phyloP scores from a whole-genome alignment of 2,329 filamentous ascomycete species.

The Onygenales sp. region DNA sequence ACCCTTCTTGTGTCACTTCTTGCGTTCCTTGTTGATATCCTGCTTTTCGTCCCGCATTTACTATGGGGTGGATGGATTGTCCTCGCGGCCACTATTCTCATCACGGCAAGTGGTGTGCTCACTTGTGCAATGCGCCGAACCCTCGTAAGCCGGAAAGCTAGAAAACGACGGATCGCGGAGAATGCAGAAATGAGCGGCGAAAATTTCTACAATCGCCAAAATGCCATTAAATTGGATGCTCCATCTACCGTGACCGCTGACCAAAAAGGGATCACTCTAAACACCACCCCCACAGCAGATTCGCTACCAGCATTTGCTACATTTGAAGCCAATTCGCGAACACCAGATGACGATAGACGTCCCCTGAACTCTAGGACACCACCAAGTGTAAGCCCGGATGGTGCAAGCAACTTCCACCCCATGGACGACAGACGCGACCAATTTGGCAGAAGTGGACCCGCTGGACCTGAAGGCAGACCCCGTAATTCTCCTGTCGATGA shows the following conservation, averaged over 20 bases:
- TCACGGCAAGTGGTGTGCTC: constrained; percentile 70
- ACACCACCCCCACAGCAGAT: constrained; percentile 45
- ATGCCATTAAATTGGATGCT: constrained; percentile 40
- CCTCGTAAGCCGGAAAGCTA: constrained; percentile 82
- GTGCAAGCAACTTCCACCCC: constrained; percentile 2
- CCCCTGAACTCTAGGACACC: constrained; percentile 27
- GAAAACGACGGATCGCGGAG: constrained; percentile 81
- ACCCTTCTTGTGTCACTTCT: constrained; percentile 75
- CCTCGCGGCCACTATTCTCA: constrained; percentile 75
- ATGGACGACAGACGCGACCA: constrained; percentile 15
- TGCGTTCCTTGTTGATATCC: constrained; percentile 84
- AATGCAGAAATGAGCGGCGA: constrained; percentile 97
- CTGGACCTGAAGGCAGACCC: constrained; percentile 20
- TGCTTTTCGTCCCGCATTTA: constrained; percentile 89
- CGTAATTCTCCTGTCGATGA: constrained; percentile 29
- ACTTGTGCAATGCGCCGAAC: constrained; percentile 93
- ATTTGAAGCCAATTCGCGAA: constrained; percentile 10
- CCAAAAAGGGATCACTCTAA: constrained; percentile 47
- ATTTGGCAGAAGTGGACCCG: constrained; percentile 10
- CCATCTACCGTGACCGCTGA: constrained; percentile 43
- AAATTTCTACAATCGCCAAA: constrained; percentile 68
- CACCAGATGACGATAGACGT: constrained; percentile 32
- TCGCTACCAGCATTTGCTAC: constrained; percentile 37
- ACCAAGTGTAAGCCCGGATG: constrained; percentile 17
- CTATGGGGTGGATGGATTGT: constrained; percentile 93